A percentile compares a stretch with the other conserved stretches of the same genome.
Evolutionary conservation across 768 basidiomycete species (phyloP).

Genomic region (Suillus lakei): DNA sequence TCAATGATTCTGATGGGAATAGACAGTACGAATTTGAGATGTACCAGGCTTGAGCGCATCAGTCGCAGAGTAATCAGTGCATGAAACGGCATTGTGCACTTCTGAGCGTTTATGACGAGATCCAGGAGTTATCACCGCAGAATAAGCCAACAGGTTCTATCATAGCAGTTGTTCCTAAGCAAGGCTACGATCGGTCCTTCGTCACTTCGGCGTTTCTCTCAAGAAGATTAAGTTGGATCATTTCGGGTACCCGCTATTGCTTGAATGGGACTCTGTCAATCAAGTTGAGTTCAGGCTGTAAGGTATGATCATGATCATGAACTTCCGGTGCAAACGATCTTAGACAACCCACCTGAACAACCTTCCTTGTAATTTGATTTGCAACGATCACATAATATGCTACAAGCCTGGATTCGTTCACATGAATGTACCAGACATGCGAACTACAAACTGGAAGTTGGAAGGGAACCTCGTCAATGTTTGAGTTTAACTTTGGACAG

Average conservation of each 20-base stretch:
- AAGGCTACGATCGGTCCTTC: background rate
- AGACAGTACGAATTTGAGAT: background rate
- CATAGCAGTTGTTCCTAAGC: background rate
- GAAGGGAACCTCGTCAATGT: background rate
- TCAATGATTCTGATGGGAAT: background rate
- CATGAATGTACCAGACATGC: background rate
- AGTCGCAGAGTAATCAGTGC: background rate
- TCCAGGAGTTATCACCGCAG: background rate
- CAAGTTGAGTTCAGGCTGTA: background rate
- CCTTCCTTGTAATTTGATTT: background rate
- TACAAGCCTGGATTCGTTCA: background rate
- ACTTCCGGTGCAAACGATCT: background rate
- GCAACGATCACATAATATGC: background rate
- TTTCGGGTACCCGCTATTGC: background rate
- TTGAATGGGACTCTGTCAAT: background rate
- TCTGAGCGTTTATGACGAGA: background rate
- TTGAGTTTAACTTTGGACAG: background rate
- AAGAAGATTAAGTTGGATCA: background rate
- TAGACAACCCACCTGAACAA: background rate
- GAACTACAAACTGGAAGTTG: background rate
- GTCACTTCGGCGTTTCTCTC: background rate
- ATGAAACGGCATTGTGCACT: background rate
- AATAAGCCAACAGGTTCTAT: background rate
- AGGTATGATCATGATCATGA: background rate
- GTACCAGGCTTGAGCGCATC: background rate